These are phyloP conservation scores for Rosa persica DNA, from an alignment of 306 rosid species.

Conservation along the genomic window DNA sequence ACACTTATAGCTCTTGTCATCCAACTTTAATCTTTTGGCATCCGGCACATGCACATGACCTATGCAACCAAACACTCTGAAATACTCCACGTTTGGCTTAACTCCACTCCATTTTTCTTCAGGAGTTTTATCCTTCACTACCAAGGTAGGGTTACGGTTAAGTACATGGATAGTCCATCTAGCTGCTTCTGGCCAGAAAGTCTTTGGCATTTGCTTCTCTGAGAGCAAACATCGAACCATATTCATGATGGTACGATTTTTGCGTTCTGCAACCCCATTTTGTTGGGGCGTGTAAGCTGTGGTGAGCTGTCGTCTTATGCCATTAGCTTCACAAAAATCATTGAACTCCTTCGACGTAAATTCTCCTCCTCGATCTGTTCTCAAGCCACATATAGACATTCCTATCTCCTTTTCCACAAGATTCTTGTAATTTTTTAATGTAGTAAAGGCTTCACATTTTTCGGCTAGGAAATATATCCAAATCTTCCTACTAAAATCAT, in stretches of 20 bases:
- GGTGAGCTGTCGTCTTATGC: background rate
- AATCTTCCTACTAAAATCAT: too few species aligned
- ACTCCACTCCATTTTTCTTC: background rate
- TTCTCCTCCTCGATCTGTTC: too few species aligned
- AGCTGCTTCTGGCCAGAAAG: background rate
- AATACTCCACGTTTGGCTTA: background rate
- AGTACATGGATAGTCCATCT: background rate
- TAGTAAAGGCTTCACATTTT: too few species aligned
- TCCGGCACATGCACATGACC: background rate
- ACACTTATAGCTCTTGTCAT: background rate
- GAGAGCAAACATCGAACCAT: conserved; percentile 12
- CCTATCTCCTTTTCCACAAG: too few species aligned
- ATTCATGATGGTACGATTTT: conserved; percentile 4
- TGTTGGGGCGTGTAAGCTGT: background rate
- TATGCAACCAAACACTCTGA: background rate
- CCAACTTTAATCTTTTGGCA: background rate
- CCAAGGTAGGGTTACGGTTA: background rate
- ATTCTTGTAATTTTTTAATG: too few species aligned
- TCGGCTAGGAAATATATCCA: too few species aligned
- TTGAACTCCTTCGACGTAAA: too few species aligned
- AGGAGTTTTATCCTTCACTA: background rate
- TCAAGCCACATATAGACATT: too few species aligned
- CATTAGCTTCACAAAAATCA: background rate
- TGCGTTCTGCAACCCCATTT: background rate
- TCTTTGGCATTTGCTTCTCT: background rate